Conservation (phyloP, 2,329 filamentous ascomycete genomes). For the Colletotrichum costaricense region DNA sequence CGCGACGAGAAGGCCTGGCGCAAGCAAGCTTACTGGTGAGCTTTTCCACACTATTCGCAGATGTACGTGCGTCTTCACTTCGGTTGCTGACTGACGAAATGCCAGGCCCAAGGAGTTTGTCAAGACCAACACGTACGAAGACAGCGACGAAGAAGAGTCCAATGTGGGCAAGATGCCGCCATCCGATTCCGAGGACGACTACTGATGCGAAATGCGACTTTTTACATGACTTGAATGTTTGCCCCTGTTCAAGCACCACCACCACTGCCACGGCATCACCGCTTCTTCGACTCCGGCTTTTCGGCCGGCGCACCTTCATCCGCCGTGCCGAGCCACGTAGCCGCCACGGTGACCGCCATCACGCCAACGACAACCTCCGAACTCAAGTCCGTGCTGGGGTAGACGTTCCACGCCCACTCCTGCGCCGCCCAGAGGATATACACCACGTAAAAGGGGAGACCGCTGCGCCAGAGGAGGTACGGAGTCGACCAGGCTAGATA, state of each 20-base stretch:
- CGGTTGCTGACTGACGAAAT: conserved; percentile 9
- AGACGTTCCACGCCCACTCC: conserved; percentile 95
- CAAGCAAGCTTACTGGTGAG: conserved; percentile 87
- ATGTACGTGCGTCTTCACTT: background rate
- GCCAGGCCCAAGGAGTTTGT: conserved; percentile 83
- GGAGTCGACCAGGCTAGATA: conserved; percentile 92
- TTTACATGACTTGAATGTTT: conserved; percentile 1
- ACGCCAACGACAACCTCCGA: conserved; percentile 75
- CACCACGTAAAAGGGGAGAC: conserved; percentile 74
- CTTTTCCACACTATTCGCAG: conserved; percentile 16
- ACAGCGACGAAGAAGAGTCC: conserved; percentile 81
- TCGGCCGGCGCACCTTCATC: conserved; percentile 48
- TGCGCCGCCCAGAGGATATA: conserved; percentile 80
- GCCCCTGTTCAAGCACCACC: background rate
- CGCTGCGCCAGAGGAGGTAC: conserved; percentile 85
- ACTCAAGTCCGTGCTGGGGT: conserved; percentile 76
- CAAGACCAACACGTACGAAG: conserved; percentile 71
- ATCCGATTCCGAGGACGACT: conserved; percentile 79
- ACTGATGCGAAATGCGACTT: conserved; percentile 18
- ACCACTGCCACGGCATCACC: conserved; percentile 6
- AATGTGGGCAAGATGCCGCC: conserved; percentile 88
- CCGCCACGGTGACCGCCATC: conserved; percentile 73
- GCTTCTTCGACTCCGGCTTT: conserved; percentile 39
- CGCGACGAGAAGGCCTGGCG: conserved; percentile 92
- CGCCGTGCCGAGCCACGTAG: conserved; percentile 69